Evolutionary conservation across 1,139 yeast species (phyloP), one percentile per base, ranked within the genome.

Genomic region (Eremothecium coryli): DNA sequence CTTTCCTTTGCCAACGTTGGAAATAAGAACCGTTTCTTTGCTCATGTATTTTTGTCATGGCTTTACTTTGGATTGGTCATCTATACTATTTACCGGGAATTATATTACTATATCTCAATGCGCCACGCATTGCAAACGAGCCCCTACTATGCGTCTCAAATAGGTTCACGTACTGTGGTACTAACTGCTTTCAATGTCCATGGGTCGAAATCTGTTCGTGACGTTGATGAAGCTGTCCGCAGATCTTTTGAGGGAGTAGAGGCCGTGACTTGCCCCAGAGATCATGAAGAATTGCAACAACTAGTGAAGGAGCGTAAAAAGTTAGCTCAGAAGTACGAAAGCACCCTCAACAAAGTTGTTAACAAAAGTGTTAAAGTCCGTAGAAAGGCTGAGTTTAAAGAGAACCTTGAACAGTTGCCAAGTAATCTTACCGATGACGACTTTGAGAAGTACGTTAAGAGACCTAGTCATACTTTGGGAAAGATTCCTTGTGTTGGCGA

Each of bases 1-100:
- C 59, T 81, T 38, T 61, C 82, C 3, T 73, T 73, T 43, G 68
- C 82, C 23, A 79, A 81, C 48, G 79, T 86, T 37, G 64, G 62
- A 10, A 61, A 76, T 45, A 67, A 71, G 38, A 69, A 71, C 56
- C 65, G 82, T 54, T 74, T 66, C 44, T 78, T 72, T 52, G 88
- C 86, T 22, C 90, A 80, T 49, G 81, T 75, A 2, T 76, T 81
- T 44, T 46, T 79, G 38, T 74, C 85, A 9, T 78, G 86, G 86
- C 44, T 73, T 21, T 75, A 65, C 48, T 80, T 76, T 49, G 81
- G 80, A 4, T 43, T 65, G 10, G 66, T 76, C 16, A 52, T 77
- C 32, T 80, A 73, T 49, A 64, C 76, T 44, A 69, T 81, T 41
- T 80, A 78, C 64, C 71, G 82, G 51, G 93, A 81, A 59, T 61